Base-by-base conservation (phyloP, 78 protist genomes). In the Paratrimastix pyriformis region DNA sequence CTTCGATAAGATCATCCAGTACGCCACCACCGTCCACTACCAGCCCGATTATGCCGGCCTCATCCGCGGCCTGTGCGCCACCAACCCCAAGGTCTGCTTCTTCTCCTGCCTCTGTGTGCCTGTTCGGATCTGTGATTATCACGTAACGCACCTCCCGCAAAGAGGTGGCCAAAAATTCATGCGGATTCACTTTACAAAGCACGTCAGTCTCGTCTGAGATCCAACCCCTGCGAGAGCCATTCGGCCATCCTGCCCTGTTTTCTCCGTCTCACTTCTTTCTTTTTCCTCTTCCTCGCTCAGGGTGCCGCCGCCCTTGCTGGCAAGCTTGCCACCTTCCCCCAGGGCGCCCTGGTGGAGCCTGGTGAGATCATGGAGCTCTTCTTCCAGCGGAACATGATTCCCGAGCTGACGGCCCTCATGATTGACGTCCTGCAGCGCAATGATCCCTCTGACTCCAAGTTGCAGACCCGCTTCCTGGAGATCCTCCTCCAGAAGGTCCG, bases 381-480 rank as follows among this genome's bases (percentile, higher is more conserved):
- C 60, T 21, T 86, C 80, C 74, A 81, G 55, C 42, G 72, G 58
- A 86, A 85, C 65, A 66, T 87, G 80, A 72, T 96, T 57, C 90
- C 86, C 76, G 91, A 88, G 78, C 80, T 92, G 33, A 92, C 98
- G 3, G 74, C 77, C 21, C 87, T 92, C 90, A 85, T 97, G 39
- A 80, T 94, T 42, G 96, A 91, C n/a, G 91, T 85, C 18, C 89
- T 95, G 72, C 90, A 87, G 87, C 77, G 58, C 68, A 73, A 92
- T 87, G 54, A 77, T 54, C 86, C 86, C 24, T 88, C 84, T 72
- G 86, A 91, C 40, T 96, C 87, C 18, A 69, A 74, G 37, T 89
- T 94, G 37, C 99, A 97, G 83, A 97, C 99, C 29, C 81, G 90
- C 26, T 86, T 96, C 21, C 83, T 97, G 46, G 98, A 93, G 75